A percentile compares a stretch with the other conserved stretches of the same genome.
Evolutionary conservation across 352 stramenopile species (phyloP).

Genomic region (Elongisporangium prolatum): DNA sequence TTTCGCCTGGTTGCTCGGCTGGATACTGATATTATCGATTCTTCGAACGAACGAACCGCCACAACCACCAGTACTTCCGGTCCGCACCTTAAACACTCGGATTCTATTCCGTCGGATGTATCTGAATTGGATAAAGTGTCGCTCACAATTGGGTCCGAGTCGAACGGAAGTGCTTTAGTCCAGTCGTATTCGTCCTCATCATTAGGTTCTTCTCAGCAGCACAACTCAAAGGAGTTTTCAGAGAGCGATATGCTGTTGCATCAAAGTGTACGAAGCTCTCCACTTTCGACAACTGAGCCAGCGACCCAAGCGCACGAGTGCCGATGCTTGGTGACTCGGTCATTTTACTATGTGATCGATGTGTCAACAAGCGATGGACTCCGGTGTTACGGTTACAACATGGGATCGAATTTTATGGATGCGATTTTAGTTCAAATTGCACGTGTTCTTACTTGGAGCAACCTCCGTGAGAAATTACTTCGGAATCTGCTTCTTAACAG

Average conservation of each 20-base stretch:
- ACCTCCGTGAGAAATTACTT: slow-evolving; percentile 62
- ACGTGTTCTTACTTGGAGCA: slow-evolving; percentile 65
- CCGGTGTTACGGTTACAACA: slow-evolving; percentile 72
- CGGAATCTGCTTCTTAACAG: slow-evolving; percentile 57
- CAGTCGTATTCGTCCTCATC: not conserved
- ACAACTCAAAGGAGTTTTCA: slow-evolving; percentile 23
- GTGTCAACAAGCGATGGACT: slow-evolving; percentile 55
- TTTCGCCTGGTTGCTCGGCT: not conserved
- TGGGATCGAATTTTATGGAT: slow-evolving; percentile 60
- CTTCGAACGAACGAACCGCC: not conserved
- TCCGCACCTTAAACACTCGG: not conserved
- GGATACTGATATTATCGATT: not conserved
- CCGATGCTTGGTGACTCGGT: slow-evolving; percentile 26
- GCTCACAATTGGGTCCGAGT: not conserved
- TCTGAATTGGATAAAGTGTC: not conserved
- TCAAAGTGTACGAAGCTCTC: slow-evolving; percentile 7
- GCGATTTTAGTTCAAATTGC: slow-evolving; percentile 44
- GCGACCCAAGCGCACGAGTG: not conserved
- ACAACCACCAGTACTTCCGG: not conserved
- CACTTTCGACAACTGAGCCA: not conserved
- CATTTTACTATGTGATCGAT: slow-evolving; percentile 75
- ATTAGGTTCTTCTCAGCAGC: not conserved
- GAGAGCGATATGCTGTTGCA: slow-evolving; percentile 61
- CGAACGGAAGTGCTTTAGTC: not conserved
- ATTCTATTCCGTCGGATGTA: not conserved